phyloP scores from a whole-genome alignment of 371 early-diverging fungal genomes.

The Mortierella sp. region DNA sequence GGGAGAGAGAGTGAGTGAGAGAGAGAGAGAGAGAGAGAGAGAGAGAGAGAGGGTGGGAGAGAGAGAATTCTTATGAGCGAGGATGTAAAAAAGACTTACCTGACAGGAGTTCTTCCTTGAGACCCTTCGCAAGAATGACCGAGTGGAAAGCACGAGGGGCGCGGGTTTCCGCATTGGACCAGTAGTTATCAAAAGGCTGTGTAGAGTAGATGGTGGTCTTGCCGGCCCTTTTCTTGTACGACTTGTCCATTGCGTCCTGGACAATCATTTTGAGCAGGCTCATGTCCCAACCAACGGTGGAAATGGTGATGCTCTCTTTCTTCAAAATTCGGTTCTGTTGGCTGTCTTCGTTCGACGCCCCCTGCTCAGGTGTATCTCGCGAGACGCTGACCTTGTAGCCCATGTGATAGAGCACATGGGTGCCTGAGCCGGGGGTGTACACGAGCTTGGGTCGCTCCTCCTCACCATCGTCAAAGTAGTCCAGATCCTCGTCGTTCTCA shows the following conservation, averaged over 20 bases:
- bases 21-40: not conserved
- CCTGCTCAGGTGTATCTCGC: slow-evolving; percentile 42
- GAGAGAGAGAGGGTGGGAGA: too few species aligned
- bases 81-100: slow-evolving; percentile 24
- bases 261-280: slow-evolving; percentile 45
- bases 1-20: too few species aligned
- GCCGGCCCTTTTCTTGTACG: slow-evolving; percentile 56
- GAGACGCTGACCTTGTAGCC: slow-evolving; percentile 52
- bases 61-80: not conserved
- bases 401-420: slow-evolving; percentile 51
- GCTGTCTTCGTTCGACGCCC: slow-evolving; percentile 21
- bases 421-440: slow-evolving; percentile 50
- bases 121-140: slow-evolving; percentile 52
- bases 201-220: slow-evolving; percentile 55
- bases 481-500: slow-evolving; percentile 28
- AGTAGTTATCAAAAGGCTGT: slow-evolving; percentile 52
- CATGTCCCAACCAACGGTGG: slow-evolving; percentile 53
- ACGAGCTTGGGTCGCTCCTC: slow-evolving; percentile 50
- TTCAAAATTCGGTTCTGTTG: slow-evolving; percentile 43
- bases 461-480: slow-evolving; percentile 31
- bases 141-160: slow-evolving; percentile 58
- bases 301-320: slow-evolving; percentile 50
- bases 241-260: slow-evolving; percentile 52
- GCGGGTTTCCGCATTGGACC: slow-evolving; percentile 41
- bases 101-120: slow-evolving; percentile 53